Base-by-base conservation (phyloP, 2,329 filamentous ascomycete species). In the Pezicula rhizophila region DNA sequence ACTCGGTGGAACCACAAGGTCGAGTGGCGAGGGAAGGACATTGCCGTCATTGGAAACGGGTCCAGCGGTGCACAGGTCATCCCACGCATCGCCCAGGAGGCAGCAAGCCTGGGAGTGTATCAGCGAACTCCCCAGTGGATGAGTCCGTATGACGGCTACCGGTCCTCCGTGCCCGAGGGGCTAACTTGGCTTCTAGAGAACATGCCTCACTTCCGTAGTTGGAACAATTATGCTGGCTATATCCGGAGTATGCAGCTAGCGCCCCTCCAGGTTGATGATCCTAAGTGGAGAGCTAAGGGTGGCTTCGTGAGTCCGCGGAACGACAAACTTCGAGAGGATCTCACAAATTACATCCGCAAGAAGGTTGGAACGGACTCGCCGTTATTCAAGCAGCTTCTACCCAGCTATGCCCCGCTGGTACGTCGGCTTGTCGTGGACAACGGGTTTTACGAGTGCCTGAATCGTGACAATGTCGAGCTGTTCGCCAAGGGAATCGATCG, bases 21-120 rank as follows among this genome's bases (percentile, higher is more conserved):
- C 33, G 33, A 35, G 11, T 35, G n/a, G 11, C 33, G 4, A 11
- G n/a, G n/a, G 11, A 35, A 35, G n/a, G 11, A n/a, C n/a, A n/a
- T 35, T 35, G 33, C 33, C n/a, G 42, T 65, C 78, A 1, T 75
- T 90, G n/a, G 75, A 85, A 2, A 80, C 87, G n/a, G 78, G 80
- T 45, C 33, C n/a, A 35, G 11, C 4, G 33, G 33, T 35, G n/a
- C 33, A 11, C 33, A 35, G 33, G 11, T 35, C 11, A n/a, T n/a
- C n/a, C 33, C 33, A 4, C 11, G 11, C n/a, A 11, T 35, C 11
- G 33, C 33, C n/a, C 33, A 4, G 11, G 33, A 35, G 11, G 33
- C 4, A 11, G 11, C 11, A n/a, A 35, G 33, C 2, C 33, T 35
- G 2, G n/a, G 11, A 11, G 4, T 35, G 11, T 35, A 11, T 35